Evolutionary conservation across 768 basidiomycete genomes (phyloP), one percentile per base, ranked within the genome.

Genomic region (Leccinum boreale): DNA sequence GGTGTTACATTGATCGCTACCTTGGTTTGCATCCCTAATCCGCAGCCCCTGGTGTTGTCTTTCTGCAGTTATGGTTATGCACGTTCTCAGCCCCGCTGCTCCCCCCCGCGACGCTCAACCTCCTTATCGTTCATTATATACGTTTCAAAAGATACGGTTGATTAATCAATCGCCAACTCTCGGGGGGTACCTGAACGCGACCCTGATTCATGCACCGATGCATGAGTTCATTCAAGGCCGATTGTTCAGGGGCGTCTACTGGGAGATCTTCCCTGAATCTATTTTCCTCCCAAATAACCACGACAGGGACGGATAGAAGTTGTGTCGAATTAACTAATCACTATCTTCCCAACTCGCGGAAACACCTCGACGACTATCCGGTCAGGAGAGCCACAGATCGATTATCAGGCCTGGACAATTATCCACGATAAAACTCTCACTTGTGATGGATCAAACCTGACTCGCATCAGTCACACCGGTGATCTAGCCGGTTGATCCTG

Each of bases 221-320:
- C 49, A 56, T 61, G 62, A 49, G 46, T 69, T 67, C 66, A 67
- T 67, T 66, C 58, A 14, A 48, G 26, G 23, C 61, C 53, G 65
- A 59, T 58, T 62, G 39, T 49, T 60, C 67, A 68, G 68, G 67
- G 63, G 33, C 36, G 50, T 52, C 46, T 21, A 33, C 52, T 31
- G 5, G 24, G 50, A 61, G 67, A 69, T 69, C 68, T 60, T 26
- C 28, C 14, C 51, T 31, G 39, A 63, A 68, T 68, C 68, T 63
- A 23, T 19, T 2, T 2, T 47, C 33, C 47, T 28, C n/a, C 52
- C 56, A 26, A 29, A 55, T 60, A 23, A 50, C 59, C 53, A 60
- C 67, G 64, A 57, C 61, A 70, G 68, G 61, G 57, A 55, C 64
- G 68, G 66, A 70, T 51, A 28, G 66, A 68, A 68, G 59, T 26